Evolutionary conservation across 495 filamentous ascomycete genomes (phyloP), one percentile per base, ranked within the genome.

Genomic region (Xylaria flabelliformis): DNA sequence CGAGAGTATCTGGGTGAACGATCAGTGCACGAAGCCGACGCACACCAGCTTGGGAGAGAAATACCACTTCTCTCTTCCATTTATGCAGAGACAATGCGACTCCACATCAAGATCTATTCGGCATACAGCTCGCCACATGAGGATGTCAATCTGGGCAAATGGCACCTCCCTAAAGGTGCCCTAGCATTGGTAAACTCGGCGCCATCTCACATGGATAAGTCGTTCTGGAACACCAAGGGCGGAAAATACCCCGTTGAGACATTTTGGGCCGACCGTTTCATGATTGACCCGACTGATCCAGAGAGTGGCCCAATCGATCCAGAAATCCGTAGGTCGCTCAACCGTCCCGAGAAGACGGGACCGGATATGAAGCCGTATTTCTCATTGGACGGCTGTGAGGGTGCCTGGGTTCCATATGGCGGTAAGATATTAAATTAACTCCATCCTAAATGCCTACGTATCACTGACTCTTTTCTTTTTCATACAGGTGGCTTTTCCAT

Each of bases 231-330:
- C 64, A 79, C 77, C 21, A 69, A 72, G 26, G 63, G 55, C 9
- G 69, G 71, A 10, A 29, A 21, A 32, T 67, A 74, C 50, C 76
- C 77, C 5, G 36, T 80, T 17, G 69, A 74, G 29, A 64, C 59
- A 2, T 80, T 80, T 50, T 80, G 79, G 79, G 75, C 76, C 3
- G 79, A 81, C 8, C 39, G 79, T 8, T 81, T 81, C 64, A 48
- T 80, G 13, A 50, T 76, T 29, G 53, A 77, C 46, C 78, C 75
- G 2, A 63, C 71, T 0, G 73, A 77, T 69, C 70, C 73, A 13
- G 44, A 46, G n/a, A 80, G 78, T 61, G 78, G 76, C 21, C 75
- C 75, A n/a, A 62, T 61, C n/a, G 17, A 53, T 8, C 56, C 68
- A 13, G 68, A 59, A 55, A 50, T 19, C 44, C 42, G 55, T 21